Conservation (phyloP, 2,329 filamentous ascomycete species). For the Trichoderma aggressivum region DNA sequence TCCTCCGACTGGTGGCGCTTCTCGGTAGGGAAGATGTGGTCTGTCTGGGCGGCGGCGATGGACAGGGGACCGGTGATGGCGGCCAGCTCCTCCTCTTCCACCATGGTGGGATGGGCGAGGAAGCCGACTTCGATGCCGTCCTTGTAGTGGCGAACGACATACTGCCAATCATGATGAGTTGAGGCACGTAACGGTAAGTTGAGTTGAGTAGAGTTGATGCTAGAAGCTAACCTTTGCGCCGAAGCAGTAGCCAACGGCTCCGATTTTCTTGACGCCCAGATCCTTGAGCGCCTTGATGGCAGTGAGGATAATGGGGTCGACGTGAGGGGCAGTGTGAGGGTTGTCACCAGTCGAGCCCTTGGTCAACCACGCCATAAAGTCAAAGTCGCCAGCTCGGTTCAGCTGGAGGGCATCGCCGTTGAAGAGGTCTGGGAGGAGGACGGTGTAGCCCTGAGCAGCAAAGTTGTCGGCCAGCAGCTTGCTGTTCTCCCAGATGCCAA, state of each 20-base stretch:
- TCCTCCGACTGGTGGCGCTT: conserved; percentile 62
- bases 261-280: conserved; percentile 56
- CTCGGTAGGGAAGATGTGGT: conserved; percentile 61
- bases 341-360: conserved; percentile 45
- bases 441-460: conserved; percentile 33
- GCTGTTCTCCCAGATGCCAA: conserved; percentile 42
- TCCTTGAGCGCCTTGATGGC: conserved; percentile 53
- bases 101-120: conserved; percentile 73
- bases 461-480: conserved; percentile 38
- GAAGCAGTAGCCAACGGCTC: conserved; percentile 70
- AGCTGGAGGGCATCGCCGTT: conserved; percentile 41
- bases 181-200: neutral
- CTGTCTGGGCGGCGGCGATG: conserved; percentile 63
- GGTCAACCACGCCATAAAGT: conserved; percentile 31
- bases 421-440: conserved; percentile 34
- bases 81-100: conserved; percentile 62
- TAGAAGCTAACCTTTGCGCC: conserved; percentile 59
- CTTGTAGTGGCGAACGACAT: conserved; percentile 62
- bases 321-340: conserved; percentile 32
- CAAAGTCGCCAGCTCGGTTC: conserved; percentile 35
- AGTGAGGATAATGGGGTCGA: conserved; percentile 31
- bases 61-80: conserved; percentile 65
- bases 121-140: conserved; percentile 67
- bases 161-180: conserved; percentile 39
- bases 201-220: neutral